Evolutionary conservation across 345 rosid species (phyloP).

Genomic region (Hevea brasiliensis): DNA sequence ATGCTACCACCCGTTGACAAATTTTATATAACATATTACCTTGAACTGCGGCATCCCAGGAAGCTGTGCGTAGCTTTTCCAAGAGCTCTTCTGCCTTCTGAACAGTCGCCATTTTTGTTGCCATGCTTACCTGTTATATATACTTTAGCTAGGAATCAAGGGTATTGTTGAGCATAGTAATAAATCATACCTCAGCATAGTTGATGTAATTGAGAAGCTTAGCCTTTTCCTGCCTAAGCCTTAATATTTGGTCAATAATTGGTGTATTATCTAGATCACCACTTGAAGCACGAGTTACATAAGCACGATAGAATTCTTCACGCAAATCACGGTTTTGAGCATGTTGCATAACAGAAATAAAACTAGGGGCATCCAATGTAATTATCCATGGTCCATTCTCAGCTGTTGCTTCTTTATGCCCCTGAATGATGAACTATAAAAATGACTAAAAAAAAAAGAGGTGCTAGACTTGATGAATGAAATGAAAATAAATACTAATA

Average conservation of each 20-base stretch:
- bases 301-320: slow-evolving; percentile 78
- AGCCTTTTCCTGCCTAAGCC: slow-evolving; percentile 79
- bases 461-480: not conserved
- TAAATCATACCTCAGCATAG: slow-evolving; percentile 72
- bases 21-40: slow-evolving; percentile 43
- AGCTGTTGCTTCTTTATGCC: slow-evolving; percentile 77
- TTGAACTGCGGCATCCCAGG: slow-evolving; percentile 85
- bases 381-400: slow-evolving; percentile 88
- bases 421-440: slow-evolving; percentile 40
- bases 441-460: not conserved
- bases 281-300: slow-evolving; percentile 64
- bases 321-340: slow-evolving; percentile 74
- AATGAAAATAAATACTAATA: not conserved
- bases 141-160: slow-evolving; percentile 21
- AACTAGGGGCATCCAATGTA: slow-evolving; percentile 80
- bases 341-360: slow-evolving; percentile 81
- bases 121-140: slow-evolving; percentile 82
- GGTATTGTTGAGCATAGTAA: slow-evolving; percentile 10
- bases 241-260: slow-evolving; percentile 68
- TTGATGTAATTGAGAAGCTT: slow-evolving; percentile 70
- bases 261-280: slow-evolving; percentile 77
- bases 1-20: not conserved
- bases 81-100: slow-evolving; percentile 76
- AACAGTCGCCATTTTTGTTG: slow-evolving; percentile 90
- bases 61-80: slow-evolving; percentile 80